Base-by-base conservation (phyloP, 1,284 basidiomycete species). In the Malassezia furfur region DNA sequence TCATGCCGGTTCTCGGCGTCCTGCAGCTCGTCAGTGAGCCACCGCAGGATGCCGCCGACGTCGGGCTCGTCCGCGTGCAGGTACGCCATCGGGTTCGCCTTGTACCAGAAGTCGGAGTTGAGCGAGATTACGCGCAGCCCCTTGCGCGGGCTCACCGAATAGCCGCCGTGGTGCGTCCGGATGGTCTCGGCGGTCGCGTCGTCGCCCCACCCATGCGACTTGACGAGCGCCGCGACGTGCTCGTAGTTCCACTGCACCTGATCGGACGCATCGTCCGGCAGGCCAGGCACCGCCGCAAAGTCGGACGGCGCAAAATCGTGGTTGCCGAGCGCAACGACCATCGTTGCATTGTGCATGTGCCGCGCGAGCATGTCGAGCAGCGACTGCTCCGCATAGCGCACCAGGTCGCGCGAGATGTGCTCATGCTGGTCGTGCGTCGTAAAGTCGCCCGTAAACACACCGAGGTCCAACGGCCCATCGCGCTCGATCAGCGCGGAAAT, bases 21-120 rank as follows among this genome's bases (percentile, higher is more conserved):
- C 47, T 87, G 84, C n/a, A 88, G 77, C 73, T 88, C 85, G 62
- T 87, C 83, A 3, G 87, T 87, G 53, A 88, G 67, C 77, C 85
- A 88, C 22, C 84, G 79, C 60, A 88, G 77, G 80, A 85, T 85
- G 9, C 86, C 85, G 36, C 83, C 85, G 37, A 78, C 78, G 71
- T 88, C 87, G 1, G 83, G 80, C 37, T 82, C 74, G 19, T 81
- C 82, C 65, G 85, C 79, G 66, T 88, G 85, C 76, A 89, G 83
- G 68, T 83, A 87, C 69, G 84, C 84, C 76, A 87, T 85, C 62
- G 81, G 82, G 67, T 88, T 70, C 47, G 50, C 49, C 51, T 59
- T 63, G 66, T 71, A 73, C 68, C 67, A 70, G 25, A 71, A 64
- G 70, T 88, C 83, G 15, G 85, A 87, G 68, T 88, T 87, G 59